Percentiles rank a stretch among this genome's conserved stretches.
Evolutionary conservation across 2,329 filamentous ascomycete genomes (phyloP).

Genomic region (Cladosporium sp.): DNA sequence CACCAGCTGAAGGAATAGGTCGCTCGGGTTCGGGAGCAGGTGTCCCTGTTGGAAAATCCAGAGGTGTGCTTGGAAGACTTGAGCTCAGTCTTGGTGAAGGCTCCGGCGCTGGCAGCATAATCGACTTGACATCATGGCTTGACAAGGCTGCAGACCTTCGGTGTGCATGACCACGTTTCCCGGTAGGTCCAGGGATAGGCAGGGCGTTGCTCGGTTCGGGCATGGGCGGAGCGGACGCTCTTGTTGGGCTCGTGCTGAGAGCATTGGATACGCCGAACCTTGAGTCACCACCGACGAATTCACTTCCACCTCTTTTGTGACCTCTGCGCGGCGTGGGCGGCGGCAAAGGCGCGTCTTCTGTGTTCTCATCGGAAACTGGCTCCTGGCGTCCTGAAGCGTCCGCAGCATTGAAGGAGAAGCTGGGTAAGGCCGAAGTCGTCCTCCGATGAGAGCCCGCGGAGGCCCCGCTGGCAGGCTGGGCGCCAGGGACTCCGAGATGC

Average conservation of each 20-base stretch:
- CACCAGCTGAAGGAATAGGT: background rate
- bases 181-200: constrained; percentile 27
- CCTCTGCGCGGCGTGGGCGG: constrained; percentile 51
- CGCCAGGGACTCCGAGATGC: constrained; percentile 28
- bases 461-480: constrained; percentile 32
- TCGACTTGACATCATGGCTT: constrained; percentile 68
- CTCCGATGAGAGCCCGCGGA: constrained; percentile 33
- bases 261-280: constrained; percentile 46
- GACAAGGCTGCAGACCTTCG: constrained; percentile 77
- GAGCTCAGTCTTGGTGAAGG: constrained; percentile 23
- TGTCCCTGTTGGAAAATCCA: constrained; percentile 14
- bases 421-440: constrained; percentile 40
- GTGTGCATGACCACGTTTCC: constrained; percentile 63
- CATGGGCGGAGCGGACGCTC: constrained; percentile 52
- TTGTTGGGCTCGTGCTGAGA: constrained; percentile 66
- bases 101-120: constrained; percentile 48
- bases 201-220: constrained; percentile 42
- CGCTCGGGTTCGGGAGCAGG: background rate
- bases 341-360: constrained; percentile 27
- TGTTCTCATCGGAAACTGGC: constrained; percentile 32
- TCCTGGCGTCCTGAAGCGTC: constrained; percentile 30
- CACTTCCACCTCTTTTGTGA: constrained; percentile 73
- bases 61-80: constrained; percentile 30
- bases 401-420: constrained; percentile 45
- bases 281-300: constrained; percentile 72